Base-by-base conservation (phyloP, 345 rosid genomes). In the Rhodomyrtus tomentosa region DNA sequence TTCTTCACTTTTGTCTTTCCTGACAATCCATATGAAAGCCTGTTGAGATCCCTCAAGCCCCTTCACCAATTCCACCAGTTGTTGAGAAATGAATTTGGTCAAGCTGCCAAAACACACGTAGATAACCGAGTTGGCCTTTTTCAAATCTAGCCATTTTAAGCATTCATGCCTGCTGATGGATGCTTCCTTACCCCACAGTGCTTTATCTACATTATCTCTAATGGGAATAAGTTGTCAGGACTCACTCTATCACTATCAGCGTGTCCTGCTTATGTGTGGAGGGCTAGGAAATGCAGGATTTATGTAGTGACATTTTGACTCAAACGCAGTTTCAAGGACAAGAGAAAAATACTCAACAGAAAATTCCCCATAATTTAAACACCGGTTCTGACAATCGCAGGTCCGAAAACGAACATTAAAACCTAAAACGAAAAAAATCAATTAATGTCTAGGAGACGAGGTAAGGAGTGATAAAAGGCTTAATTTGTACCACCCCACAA, bases 81-180 rank as follows among this genome's bases (percentile, higher is more conserved):
- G 87, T 79, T 45, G 52, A 79, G 95, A 82, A 51, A 86, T 50
- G 49, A 91, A 82, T 21, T 85, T 82, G 54, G 88, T 88, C 53
- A 86, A n/a, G 87, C 92, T 90, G 4, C 93, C 96, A 25, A 92
- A 91, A 80, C 94, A 80, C 1, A 89, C 32, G 85, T 88, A 88
- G 56, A 92, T 55, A 80, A 93, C 92, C 3, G 96, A 93, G 68
- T 88, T 85, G 54, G 88, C 88, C 72, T 83, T 80, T 83, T 94
- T 90, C 3, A 80, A 59, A 50, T 94, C 86, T 27, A 94, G 92
- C 90, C 91, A 93, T 10, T 50, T 88, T 59, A 92, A 82, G 55
- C 86, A 76, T 36, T 40, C 56, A 12, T 84, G 81, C 48, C 85
- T 90, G 20, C 88, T 88, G 9, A 89, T 40, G 3, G 88, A 21